Evolutionary conservation across 129 eudicot species (phyloP).

Genomic region (Lactuca sativa): DNA sequence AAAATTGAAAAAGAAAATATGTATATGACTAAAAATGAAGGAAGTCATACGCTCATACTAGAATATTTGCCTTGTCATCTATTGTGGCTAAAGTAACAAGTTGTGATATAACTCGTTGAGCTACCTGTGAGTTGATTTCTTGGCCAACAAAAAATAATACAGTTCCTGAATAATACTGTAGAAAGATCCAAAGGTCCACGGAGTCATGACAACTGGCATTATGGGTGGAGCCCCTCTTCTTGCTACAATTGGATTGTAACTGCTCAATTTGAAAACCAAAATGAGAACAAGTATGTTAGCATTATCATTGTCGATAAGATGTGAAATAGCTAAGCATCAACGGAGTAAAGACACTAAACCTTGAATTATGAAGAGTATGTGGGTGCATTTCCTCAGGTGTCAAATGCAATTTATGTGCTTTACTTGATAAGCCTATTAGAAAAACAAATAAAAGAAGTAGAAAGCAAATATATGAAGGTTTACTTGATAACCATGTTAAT

Average conservation of each 20-base stretch:
- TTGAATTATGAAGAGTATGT: slow-evolving; percentile 33
- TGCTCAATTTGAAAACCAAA: slow-evolving; percentile 30
- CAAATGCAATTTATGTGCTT: slow-evolving; percentile 35
- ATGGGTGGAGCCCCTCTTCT: slow-evolving; percentile 68
- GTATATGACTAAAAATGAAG: neutral
- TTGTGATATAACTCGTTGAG: slow-evolving; percentile 92
- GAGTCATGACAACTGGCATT: slow-evolving; percentile 92
- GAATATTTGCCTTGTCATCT: slow-evolving; percentile 84
- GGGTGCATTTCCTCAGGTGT: slow-evolving; percentile 46
- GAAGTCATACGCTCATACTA: slow-evolving; percentile 38
- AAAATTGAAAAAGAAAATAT: neutral
- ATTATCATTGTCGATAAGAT: slow-evolving; percentile 5
- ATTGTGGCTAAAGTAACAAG: slow-evolving; percentile 92
- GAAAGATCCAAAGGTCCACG: slow-evolving; percentile 95
- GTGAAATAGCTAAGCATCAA: neutral
- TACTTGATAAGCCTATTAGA: slow-evolving; percentile 56
- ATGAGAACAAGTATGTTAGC: neutral
- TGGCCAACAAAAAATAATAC: slow-evolving; percentile 84
- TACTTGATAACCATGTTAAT: slow-evolving; percentile 40
- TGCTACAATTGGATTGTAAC: slow-evolving; percentile 66
- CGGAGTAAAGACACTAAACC: slow-evolving; percentile 35
- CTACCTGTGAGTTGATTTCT: slow-evolving; percentile 68
- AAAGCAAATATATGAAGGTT: neutral
- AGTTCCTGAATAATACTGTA: slow-evolving; percentile 79
- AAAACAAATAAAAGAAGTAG: slow-evolving; percentile 1